Evolutionary conservation across 2,329 filamentous ascomycete genomes (phyloP).

Genomic region (Torrubiella hemipterigena): DNA sequence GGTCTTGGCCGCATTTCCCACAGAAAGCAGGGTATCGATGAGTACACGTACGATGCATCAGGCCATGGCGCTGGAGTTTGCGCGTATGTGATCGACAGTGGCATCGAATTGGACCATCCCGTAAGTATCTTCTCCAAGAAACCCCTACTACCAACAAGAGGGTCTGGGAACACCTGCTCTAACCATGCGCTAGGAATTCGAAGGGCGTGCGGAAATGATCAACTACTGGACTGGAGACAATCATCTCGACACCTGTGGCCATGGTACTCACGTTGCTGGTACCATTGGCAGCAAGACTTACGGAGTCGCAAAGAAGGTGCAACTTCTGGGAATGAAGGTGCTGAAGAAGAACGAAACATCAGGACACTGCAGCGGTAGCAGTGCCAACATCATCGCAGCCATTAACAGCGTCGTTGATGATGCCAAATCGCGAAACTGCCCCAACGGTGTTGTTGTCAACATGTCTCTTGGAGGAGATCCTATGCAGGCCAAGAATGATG

Average conservation of each 20-base stretch:
- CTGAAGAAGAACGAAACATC: background rate
- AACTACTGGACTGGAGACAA: conserved; percentile 9
- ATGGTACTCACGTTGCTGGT: background rate
- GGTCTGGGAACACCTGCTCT: no score
- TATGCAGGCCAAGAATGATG: background rate
- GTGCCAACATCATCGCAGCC: background rate
- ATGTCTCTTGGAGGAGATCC: background rate
- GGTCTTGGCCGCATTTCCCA: conserved; percentile 10
- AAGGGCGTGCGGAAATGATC: conserved; percentile 12
- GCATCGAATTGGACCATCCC: conserved; percentile 22
- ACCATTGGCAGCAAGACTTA: background rate
- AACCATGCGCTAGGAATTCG: no score
- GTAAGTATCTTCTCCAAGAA: no score
- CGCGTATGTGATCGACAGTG: conserved; percentile 18
- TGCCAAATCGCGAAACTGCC: background rate
- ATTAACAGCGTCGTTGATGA: background rate
- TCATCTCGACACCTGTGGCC: conserved; percentile 4
- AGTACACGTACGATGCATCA: conserved; percentile 11
- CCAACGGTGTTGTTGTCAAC: background rate
- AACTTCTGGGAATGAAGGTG: background rate
- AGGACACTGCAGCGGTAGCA: background rate
- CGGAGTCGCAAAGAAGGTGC: background rate
- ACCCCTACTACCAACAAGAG: no score
- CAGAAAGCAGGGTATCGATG: background rate
- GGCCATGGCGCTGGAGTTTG: conserved; percentile 15